Evolutionary conservation across 106 monocot genomes (phyloP).

Genomic region (Platanthera guangdongensis): DNA sequence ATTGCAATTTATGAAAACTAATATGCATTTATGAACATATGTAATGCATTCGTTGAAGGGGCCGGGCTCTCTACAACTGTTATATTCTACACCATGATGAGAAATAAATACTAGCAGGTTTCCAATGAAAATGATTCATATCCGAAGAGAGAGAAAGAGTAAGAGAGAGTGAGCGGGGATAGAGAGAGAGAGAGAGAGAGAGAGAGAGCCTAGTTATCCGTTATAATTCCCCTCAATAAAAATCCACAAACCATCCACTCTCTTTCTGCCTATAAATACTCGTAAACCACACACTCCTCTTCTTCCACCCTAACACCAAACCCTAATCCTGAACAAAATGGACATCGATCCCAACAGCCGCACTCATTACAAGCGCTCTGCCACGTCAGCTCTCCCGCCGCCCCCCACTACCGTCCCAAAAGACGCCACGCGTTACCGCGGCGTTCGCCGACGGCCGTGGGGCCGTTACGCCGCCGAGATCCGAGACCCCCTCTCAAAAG

Average conservation of each 20-base stretch:
- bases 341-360: slow-evolving; percentile 1
- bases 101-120: background rate
- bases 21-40: too few relatives aligned
- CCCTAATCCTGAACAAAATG: background rate
- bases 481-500: slow-evolving; percentile 52
- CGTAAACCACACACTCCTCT: background rate
- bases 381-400: slow-evolving; percentile 6
- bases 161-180: background rate
- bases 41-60: too few relatives aligned
- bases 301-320: slow-evolving; percentile 1
- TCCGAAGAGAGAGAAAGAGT: background rate
- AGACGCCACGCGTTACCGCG: slow-evolving; percentile 40
- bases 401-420: background rate
- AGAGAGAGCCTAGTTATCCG: background rate
- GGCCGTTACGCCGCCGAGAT: slow-evolving; percentile 51
- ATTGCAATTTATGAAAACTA: too few relatives aligned
- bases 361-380: background rate
- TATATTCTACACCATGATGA: slow-evolving; percentile 2
- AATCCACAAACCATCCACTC: background rate
- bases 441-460: slow-evolving; percentile 55
- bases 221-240: background rate
- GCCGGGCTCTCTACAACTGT: background rate
- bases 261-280: slow-evolving; percentile 3
- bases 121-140: slow-evolving; percentile 3
- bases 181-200: background rate